Percentiles rank a stretch among this genome's conserved stretches.
Conservation (phyloP, 495 filamentous ascomycete genomes). For the Trichoderma asperelloides region DNA sequence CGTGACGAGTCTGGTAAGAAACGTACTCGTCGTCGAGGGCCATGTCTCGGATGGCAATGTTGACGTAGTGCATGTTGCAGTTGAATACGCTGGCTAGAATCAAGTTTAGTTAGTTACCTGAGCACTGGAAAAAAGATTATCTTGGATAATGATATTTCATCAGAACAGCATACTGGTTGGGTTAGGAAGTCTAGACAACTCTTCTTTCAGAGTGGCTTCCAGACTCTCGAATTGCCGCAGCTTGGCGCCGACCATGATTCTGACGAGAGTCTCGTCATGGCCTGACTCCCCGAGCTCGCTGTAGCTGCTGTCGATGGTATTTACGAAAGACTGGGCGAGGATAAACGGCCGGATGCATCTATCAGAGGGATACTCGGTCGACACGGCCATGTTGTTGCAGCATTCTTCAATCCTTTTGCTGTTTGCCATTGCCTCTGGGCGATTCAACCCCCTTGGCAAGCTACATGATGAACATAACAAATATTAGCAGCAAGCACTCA, state of each 20-base stretch:
- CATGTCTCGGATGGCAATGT: neutral
- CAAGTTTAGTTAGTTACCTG: neutral
- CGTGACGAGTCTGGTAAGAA: neutral
- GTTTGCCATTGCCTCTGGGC: neutral
- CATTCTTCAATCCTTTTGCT: neutral
- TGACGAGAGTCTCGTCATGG: neutral
- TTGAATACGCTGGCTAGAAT: neutral
- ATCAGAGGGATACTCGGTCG: conserved; percentile 3
- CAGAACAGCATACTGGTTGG: neutral
- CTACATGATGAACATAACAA: neutral
- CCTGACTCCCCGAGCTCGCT: neutral
- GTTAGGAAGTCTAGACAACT: neutral
- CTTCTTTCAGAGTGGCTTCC: neutral
- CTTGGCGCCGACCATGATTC: neutral
- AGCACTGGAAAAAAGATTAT: neutral
- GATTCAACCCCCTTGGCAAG: neutral
- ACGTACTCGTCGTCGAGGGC: neutral
- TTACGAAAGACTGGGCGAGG: neutral
- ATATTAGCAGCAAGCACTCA: neutral
- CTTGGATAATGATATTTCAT: too few relatives aligned
- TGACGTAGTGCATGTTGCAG: neutral
- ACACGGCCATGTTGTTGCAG: neutral
- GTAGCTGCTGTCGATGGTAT: neutral
- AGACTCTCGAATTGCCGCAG: neutral
- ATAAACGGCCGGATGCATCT: neutral